phyloP scores from a whole-genome alignment of 2,329 filamentous ascomycete genomes.

The Hypomyces rosellus region DNA sequence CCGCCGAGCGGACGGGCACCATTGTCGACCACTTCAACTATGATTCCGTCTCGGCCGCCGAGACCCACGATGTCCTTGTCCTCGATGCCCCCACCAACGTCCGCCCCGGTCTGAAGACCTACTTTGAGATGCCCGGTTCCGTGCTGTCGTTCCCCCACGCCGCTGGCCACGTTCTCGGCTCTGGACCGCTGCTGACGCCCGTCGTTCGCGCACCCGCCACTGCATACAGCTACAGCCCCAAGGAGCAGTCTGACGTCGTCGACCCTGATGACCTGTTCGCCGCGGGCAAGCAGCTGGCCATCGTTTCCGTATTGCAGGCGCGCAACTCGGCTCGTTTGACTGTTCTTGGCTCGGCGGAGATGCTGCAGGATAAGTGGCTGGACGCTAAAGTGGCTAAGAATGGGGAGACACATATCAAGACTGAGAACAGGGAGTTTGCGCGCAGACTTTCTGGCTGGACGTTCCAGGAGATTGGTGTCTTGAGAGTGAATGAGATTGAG shows the following conservation, averaged over 20 bases:
- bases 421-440: slow-evolving; percentile 79
- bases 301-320: slow-evolving; percentile 83
- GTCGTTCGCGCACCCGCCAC: slow-evolving; percentile 77
- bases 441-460: slow-evolving; percentile 87
- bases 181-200: slow-evolving; percentile 69
- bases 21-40: slow-evolving; percentile 97
- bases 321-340: slow-evolving; percentile 89
- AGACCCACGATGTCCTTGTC: slow-evolving; percentile 84
- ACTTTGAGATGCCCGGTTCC: slow-evolving; percentile 54
- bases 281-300: slow-evolving; percentile 71
- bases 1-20: slow-evolving; percentile 73
- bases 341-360: slow-evolving; percentile 78
- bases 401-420: slow-evolving; percentile 47
- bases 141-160: slow-evolving; percentile 76
- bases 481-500: slow-evolving; percentile 76
- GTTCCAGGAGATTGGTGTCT: slow-evolving; percentile 87
- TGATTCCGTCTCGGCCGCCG: slow-evolving; percentile 66
- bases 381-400: slow-evolving; percentile 66
- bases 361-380: slow-evolving; percentile 86
- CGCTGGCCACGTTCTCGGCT: slow-evolving; percentile 75
- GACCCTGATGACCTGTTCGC: slow-evolving; percentile 74
- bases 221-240: slow-evolving; percentile 89
- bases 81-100: slow-evolving; percentile 61
- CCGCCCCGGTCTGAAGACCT: slow-evolving; percentile 65
- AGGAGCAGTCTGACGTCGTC: slow-evolving; percentile 66